Conservation (phyloP, 225 moss, liverwort and hornwort genomes). For the Rhytidiadelphus loreus region DNA sequence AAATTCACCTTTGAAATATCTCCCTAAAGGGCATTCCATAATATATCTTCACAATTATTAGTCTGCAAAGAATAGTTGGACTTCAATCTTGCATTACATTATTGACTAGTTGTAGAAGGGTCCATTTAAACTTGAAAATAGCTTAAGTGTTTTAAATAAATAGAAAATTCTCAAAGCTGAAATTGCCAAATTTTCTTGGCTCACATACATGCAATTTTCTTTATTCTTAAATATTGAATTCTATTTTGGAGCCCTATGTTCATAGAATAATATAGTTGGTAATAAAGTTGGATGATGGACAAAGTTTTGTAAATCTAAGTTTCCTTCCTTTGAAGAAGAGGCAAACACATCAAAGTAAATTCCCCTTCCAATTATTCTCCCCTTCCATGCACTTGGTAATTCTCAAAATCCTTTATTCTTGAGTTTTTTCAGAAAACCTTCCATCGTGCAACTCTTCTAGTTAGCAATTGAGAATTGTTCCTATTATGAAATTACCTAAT, state of each 20-base stretch:
- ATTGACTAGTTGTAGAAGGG: accelerated
- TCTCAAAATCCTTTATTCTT: not conserved
- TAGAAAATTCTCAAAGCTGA: not conserved
- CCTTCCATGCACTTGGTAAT: accelerated
- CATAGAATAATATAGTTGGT: not conserved
- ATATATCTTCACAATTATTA: not conserved
- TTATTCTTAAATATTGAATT: not conserved
- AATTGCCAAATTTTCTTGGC: not conserved
- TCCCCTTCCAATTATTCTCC: not conserved
- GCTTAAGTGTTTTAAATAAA: not conserved
- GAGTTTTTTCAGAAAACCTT: accelerated
- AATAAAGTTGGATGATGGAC: no score
- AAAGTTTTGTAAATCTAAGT: not conserved
- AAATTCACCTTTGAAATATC: not conserved
- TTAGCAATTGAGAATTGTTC: no score
- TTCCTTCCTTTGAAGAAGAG: not conserved
- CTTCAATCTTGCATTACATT: not conserved
- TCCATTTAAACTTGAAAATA: not conserved
- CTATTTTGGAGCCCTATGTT: accelerated
- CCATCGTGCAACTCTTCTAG: accelerated
- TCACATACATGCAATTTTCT: accelerated
- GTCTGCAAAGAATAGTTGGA: accelerated
- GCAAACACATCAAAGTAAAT: not conserved
- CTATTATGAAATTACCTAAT: not conserved
- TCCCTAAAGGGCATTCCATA: not conserved